A percentile compares a stretch with the other conserved stretches of the same genome.
phyloP scores from a whole-genome alignment of 257 asterid species.

The Solanum piurae region DNA sequence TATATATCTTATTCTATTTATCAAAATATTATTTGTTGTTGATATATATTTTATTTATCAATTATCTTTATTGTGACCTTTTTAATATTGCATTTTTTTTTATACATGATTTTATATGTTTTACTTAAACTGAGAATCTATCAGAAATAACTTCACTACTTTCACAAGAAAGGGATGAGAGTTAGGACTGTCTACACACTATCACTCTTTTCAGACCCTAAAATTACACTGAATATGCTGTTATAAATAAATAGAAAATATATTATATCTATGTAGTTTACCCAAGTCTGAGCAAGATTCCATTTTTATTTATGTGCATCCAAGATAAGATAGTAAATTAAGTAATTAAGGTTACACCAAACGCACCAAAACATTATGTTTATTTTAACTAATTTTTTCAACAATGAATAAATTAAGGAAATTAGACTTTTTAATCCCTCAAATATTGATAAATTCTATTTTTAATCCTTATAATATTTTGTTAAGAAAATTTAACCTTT shows the following conservation, averaged over 20 bases:
- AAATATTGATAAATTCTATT: not conserved
- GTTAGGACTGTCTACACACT: not conserved
- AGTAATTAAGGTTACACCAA: not conserved
- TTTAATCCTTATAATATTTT: not conserved
- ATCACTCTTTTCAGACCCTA: too few species aligned
- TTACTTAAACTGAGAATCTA: not conserved
- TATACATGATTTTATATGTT: not conserved
- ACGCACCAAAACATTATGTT: not conserved
- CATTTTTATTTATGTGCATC: not conserved
- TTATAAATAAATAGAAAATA: not conserved
- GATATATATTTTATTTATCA: not conserved
- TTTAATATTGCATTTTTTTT: not conserved
- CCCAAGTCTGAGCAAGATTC: not conserved
- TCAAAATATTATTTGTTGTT: not conserved
- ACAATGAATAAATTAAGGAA: not conserved
- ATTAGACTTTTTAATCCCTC: not conserved
- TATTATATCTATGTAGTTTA: not conserved
- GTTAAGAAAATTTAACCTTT: not conserved
- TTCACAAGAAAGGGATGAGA: not conserved
- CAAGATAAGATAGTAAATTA: not conserved
- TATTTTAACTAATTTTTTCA: not conserved
- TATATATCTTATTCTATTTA: not conserved
- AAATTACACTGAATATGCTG: not conserved
- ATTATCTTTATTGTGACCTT: not conserved
- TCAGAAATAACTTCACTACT: fast-evolving